Base-by-base conservation (phyloP, 148 eudicot species). In the Rhododendron mucronatum region DNA sequence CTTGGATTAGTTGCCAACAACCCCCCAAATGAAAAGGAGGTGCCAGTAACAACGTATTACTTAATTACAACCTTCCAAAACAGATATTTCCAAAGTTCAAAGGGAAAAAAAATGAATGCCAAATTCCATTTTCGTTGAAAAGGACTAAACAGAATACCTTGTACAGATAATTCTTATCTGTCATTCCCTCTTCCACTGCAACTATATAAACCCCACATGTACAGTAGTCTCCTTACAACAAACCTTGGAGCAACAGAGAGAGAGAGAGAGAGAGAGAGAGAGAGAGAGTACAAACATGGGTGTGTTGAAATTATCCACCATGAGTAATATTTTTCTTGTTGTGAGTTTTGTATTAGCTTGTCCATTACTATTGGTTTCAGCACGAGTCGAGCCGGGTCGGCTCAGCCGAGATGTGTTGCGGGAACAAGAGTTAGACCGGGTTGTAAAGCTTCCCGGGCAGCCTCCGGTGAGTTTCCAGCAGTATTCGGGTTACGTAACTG, bases 401-500 rank as follows among this genome's bases (percentile, higher is more conserved):
- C 79, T 88, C 53, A 90, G 88, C 48, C 85, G 48, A 1, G 90
- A 82, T 4, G 87, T 86, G 16, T 16, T 80, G 28, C 86, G 84
- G 9, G 67, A 81, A 61, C 98, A 96, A 84, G 89, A 89, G 83
- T 95, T 92, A 3, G 99, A 96, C 86, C 87, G 88, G 1, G 96
- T 96, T 3, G 88, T 77, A 3, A 81, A 78, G 57, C 91, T 96
- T 26, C 99, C 99, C 0, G 98, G 99, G 0, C 97, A 95, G 86
- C 99, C 99, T n/a, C 87, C 33, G 77, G 98, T 96, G 53, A 82
- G 84, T 69, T 96, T 96, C 89, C 84, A 88, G 86, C 99, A 96
- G 39, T 95, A 95, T 84, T 92, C 99, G 1, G 99, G 99, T 0
- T 95, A 96, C 85, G 94, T 96, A 12, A 95, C 95, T 1, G 99